These are phyloP conservation scores for Phaeotremella skinneri DNA, from an alignment of 768 basidiomycete species.

Conservation along the genomic window DNA sequence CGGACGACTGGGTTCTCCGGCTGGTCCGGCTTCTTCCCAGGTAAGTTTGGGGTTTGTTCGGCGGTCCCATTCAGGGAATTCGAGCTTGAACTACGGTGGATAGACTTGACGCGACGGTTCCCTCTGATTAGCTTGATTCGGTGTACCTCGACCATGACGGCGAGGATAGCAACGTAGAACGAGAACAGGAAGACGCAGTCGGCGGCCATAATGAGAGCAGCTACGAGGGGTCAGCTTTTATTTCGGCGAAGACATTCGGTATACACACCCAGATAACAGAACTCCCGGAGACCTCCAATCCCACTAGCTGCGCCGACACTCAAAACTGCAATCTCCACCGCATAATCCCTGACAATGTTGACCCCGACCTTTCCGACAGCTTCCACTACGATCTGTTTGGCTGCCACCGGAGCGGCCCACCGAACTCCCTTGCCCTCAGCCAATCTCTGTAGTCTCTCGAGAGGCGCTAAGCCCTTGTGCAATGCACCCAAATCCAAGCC, in stretches of 20 bases:
- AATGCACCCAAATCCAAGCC: constrained; percentile 44
- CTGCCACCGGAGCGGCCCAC: constrained; percentile 59
- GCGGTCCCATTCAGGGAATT: constrained; percentile 44
- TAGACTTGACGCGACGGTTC: constrained; percentile 44
- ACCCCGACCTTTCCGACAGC: constrained; percentile 75
- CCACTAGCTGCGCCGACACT: constrained; percentile 79
- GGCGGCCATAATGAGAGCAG: constrained; percentile 77
- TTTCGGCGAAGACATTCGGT: background rate
- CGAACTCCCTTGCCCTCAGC: constrained; percentile 49
- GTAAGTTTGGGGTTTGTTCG: constrained; percentile 11
- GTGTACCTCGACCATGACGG: constrained; percentile 85
- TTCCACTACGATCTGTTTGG: constrained; percentile 78
- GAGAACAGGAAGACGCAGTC: constrained; percentile 88
- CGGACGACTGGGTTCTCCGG: constrained; percentile 79
- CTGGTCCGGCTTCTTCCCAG: constrained; percentile 48
- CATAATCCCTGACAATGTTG: constrained; percentile 86
- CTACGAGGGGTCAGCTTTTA: constrained; percentile 47
- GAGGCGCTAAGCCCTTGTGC: constrained; percentile 47
- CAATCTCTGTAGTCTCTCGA: constrained; percentile 48
- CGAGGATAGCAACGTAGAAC: constrained; percentile 81
- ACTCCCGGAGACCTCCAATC: constrained; percentile 85
- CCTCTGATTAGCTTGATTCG: constrained; percentile 56
- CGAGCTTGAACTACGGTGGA: constrained; percentile 36
- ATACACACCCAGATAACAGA: constrained; percentile 68
- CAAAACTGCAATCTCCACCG: constrained; percentile 85